These are phyloP conservation scores for Penicillium sp. DNA, from an alignment of 2,329 filamentous ascomycete species.

Conservation along the genomic window DNA sequence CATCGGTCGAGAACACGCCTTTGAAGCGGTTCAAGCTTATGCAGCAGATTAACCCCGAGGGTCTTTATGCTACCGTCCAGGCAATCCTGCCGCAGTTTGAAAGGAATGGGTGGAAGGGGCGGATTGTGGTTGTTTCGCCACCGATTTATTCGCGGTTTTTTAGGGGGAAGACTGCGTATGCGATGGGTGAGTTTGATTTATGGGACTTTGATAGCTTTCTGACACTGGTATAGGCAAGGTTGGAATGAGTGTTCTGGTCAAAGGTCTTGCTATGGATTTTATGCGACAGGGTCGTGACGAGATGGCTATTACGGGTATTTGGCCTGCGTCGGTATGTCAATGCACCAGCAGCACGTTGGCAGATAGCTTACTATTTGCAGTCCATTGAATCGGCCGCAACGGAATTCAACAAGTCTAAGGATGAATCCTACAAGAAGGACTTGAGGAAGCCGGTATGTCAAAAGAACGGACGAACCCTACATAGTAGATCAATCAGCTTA, in stretches of 20 bases:
- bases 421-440: slow-evolving; percentile 51
- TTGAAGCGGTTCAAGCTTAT: slow-evolving; percentile 73
- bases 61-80: slow-evolving; percentile 68
- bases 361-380: slow-evolving; percentile 29
- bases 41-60: slow-evolving; percentile 70
- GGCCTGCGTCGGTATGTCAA: slow-evolving; percentile 66
- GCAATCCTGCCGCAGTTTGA: slow-evolving; percentile 63
- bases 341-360: not conserved
- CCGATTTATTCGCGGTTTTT: slow-evolving; percentile 85
- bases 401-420: slow-evolving; percentile 45
- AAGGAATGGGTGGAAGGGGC: slow-evolving; percentile 51
- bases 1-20: slow-evolving; percentile 66
- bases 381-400: slow-evolving; percentile 74
- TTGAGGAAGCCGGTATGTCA: slow-evolving; percentile 50
- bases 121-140: slow-evolving; percentile 74
- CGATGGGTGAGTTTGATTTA: slow-evolving; percentile 47
- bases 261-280: slow-evolving; percentile 79
- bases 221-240: slow-evolving; percentile 55
- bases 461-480: too few relatives aligned
- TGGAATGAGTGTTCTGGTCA: slow-evolving; percentile 75
- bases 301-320: slow-evolving; percentile 77
- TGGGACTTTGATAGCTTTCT: not conserved
- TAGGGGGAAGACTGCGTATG: slow-evolving; percentile 79
- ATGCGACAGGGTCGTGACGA: slow-evolving; percentile 58
- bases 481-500: not conserved